Conservation (phyloP, 768 basidiomycete genomes). For the Termitomyces sp. region DNA sequence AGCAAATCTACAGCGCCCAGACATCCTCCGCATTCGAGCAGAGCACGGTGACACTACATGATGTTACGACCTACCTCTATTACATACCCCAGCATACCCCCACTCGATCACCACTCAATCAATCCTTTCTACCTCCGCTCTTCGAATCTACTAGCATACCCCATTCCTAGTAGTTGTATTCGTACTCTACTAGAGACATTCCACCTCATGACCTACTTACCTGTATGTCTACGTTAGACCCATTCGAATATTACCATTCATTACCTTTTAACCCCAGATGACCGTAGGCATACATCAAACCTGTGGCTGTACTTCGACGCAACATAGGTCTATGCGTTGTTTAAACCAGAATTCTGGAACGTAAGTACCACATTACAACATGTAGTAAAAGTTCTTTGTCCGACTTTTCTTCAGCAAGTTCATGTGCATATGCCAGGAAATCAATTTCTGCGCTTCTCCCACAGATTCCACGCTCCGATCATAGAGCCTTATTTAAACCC, state of each 20-base stretch:
- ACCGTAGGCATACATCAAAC: too few relatives aligned
- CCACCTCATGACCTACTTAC: not conserved
- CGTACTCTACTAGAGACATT: not conserved
- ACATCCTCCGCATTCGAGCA: conserved; percentile 50
- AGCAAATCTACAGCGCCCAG: conserved; percentile 49
- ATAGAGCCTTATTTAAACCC: conserved; percentile 16
- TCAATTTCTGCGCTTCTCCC: too few relatives aligned
- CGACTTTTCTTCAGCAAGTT: too few relatives aligned
- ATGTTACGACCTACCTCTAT: not conserved
- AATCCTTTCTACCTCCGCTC: not conserved
- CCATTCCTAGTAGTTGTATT: not conserved
- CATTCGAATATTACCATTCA: too few relatives aligned
- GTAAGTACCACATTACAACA: too few relatives aligned
- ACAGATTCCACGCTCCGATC: not conserved
- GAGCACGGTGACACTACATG: conserved; percentile 19
- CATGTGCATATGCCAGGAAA: too few relatives aligned
- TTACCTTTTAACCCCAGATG: too few relatives aligned
- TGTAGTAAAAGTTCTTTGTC: too few relatives aligned
- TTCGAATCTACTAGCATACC: too few relatives aligned
- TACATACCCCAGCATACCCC: not conserved
- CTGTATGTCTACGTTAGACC: not conserved
- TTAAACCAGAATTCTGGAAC: too few relatives aligned
- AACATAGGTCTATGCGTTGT: too few relatives aligned
- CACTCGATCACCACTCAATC: not conserved
- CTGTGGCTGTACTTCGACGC: too few relatives aligned